phyloP scores from a whole-genome alignment of 1,139 yeast genomes.

The Pneumocystis jirovecii region DNA sequence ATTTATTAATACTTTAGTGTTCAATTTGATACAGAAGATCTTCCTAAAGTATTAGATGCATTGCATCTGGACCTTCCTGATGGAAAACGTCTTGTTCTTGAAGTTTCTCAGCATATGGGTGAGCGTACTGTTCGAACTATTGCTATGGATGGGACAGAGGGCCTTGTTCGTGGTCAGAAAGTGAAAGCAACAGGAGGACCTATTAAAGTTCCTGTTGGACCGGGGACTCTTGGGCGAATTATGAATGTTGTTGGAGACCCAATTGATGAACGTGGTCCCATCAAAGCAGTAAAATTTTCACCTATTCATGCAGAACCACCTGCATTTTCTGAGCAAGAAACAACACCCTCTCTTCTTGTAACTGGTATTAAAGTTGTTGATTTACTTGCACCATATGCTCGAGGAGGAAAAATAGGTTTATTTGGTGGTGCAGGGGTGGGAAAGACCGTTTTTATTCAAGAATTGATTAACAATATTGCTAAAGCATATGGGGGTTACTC shows the following conservation, averaged over 20 bases:
- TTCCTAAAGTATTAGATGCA: conserved; percentile 62
- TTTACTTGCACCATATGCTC: conserved; percentile 97
- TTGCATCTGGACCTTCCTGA: conserved; percentile 62
- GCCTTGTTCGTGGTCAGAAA: conserved; percentile 93
- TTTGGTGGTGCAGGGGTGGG: conserved; percentile 99
- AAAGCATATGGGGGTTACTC: conserved; percentile 99
- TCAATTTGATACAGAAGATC: conserved; percentile 12
- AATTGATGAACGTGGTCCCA: conserved; percentile 99
- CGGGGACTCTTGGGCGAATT: conserved; percentile 97
- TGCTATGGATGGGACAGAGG: conserved; percentile 99
- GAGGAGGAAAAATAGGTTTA: conserved; percentile 99
- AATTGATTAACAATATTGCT: conserved; percentile 98
- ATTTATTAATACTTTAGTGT: conserved; percentile 1
- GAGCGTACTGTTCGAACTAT: conserved; percentile 99
- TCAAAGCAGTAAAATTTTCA: conserved; percentile 77
- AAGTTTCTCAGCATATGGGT: conserved; percentile 99
- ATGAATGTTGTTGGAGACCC: conserved; percentile 98
- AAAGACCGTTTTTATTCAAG: conserved; percentile 98
- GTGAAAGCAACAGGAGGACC: conserved; percentile 96
- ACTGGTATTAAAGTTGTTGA: conserved; percentile 99
- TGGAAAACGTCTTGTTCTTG: conserved; percentile 67
- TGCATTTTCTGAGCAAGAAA: conserved; percentile 86
- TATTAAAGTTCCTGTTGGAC: conserved; percentile 97
- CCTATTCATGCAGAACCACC: conserved; percentile 99
- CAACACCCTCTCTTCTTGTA: conserved; percentile 94